Conservation (phyloP, 169 alveolate genomes). For the Theileria orientalis region DNA sequence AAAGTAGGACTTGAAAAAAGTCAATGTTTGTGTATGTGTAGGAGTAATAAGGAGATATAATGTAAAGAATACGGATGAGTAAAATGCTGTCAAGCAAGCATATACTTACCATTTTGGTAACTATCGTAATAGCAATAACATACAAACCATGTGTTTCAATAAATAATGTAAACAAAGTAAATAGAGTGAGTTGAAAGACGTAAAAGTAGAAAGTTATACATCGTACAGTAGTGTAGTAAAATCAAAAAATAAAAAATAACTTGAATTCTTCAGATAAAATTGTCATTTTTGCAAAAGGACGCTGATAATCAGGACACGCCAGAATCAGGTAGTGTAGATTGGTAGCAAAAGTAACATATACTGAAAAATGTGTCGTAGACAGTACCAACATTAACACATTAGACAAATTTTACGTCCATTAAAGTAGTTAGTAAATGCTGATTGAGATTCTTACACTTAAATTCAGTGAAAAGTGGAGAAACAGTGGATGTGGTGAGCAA, state of each 20-base stretch:
- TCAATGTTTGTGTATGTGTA: not conserved
- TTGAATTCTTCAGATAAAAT: not conserved
- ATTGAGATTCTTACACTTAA: no score
- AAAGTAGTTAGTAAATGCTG: no score
- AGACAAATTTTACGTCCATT: no score
- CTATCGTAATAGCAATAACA: not conserved
- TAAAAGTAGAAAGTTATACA: not conserved
- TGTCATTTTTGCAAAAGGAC: not conserved
- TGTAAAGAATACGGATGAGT: no score
- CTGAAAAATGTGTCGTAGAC: no score
- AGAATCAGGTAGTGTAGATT: slow-evolving; percentile 6
- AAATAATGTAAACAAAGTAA: not conserved
- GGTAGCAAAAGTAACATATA: no score
- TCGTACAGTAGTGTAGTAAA: not conserved
- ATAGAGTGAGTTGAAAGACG: not conserved
- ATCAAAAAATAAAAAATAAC: not conserved
- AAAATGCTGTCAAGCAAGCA: slow-evolving; percentile 7
- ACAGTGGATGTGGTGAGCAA: slow-evolving; percentile 11
- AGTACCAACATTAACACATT: no score
- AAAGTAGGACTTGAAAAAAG: not conserved
- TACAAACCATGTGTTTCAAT: slow-evolving; percentile 18
- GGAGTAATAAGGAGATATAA: no score
- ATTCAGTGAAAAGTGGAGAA: slow-evolving; percentile 6
- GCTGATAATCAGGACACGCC: not conserved
- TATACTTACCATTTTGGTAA: slow-evolving; percentile 12